phyloP scores from a whole-genome alignment of 306 rosid genomes.

The Ceratonia siliqua region DNA sequence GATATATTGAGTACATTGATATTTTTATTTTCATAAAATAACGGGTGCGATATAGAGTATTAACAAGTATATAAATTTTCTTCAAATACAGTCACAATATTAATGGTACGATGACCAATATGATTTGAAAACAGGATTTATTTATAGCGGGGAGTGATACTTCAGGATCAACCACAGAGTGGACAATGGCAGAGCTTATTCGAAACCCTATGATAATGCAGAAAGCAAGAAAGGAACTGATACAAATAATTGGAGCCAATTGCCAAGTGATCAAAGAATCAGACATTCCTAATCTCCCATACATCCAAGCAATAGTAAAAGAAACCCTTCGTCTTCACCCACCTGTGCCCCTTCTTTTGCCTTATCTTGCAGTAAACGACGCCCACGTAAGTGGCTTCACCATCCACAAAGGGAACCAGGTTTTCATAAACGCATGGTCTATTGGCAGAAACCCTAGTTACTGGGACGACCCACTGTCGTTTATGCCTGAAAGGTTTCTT shows the following conservation, averaged over 20 bases:
- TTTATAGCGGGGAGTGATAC: slow-evolving; percentile 65
- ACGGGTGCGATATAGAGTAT: no score
- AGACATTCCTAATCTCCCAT: slow-evolving; percentile 49
- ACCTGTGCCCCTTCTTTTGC: slow-evolving; percentile 58
- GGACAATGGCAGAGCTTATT: slow-evolving; percentile 72
- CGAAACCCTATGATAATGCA: slow-evolving; percentile 41
- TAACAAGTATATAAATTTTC: neutral
- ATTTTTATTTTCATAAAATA: no score
- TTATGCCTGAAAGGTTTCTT: slow-evolving; percentile 56
- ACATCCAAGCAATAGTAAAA: slow-evolving; percentile 54
- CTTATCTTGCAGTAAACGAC: slow-evolving; percentile 49
- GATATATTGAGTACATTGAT: no score
- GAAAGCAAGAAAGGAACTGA: slow-evolving; percentile 46
- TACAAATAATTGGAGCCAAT: slow-evolving; percentile 30
- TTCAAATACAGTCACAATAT: neutral
- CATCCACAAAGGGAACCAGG: slow-evolving; percentile 49
- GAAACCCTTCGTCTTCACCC: slow-evolving; percentile 70
- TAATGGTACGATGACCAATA: neutral
- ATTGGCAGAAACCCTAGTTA: slow-evolving; percentile 49
- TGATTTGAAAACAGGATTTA: slow-evolving; percentile 45
- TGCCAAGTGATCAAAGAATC: slow-evolving; percentile 49
- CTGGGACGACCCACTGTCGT: slow-evolving; percentile 46
- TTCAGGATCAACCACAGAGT: slow-evolving; percentile 56
- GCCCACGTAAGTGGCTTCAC: slow-evolving; percentile 40
- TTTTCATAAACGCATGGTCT: slow-evolving; percentile 60